phyloP scores from a whole-genome alignment of 1,284 basidiomycete genomes.

The Sporisorium sorghi region DNA sequence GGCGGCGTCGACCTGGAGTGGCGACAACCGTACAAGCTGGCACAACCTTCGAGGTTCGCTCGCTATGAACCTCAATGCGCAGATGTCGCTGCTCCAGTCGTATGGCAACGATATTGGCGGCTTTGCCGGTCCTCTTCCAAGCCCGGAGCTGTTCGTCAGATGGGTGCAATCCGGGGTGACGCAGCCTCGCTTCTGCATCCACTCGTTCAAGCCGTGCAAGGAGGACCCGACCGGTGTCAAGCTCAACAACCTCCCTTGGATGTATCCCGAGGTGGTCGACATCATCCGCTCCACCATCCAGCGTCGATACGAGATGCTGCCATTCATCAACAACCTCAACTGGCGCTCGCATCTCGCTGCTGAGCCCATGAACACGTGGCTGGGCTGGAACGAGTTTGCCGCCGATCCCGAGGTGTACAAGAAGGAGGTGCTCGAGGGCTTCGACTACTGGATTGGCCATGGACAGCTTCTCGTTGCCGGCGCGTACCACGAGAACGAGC shows the following conservation, averaged over 20 bases:
- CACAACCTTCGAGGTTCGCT: slow-evolving; percentile 70
- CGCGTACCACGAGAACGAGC: slow-evolving; percentile 68
- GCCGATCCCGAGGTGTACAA: slow-evolving; percentile 69
- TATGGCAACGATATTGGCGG: slow-evolving; percentile 71
- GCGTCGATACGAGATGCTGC: slow-evolving; percentile 71
- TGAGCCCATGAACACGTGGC: slow-evolving; percentile 70
- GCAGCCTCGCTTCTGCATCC: slow-evolving; percentile 62
- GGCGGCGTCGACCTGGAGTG: slow-evolving; percentile 70
- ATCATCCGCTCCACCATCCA: slow-evolving; percentile 70
- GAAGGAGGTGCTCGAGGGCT: slow-evolving; percentile 69
- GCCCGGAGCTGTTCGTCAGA: slow-evolving; percentile 70
- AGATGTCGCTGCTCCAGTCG: slow-evolving; percentile 66
- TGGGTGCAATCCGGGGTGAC: slow-evolving; percentile 71
- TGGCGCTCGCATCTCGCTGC: slow-evolving; percentile 70
- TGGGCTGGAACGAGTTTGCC: slow-evolving; percentile 70
- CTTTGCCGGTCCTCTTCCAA: slow-evolving; percentile 71
- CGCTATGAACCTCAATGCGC: slow-evolving; percentile 67
- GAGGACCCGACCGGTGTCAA: slow-evolving; percentile 68
- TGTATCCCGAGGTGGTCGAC: slow-evolving; percentile 71
- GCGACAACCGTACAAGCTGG: slow-evolving; percentile 71
- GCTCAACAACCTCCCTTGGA: slow-evolving; percentile 71
- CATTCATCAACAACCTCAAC: slow-evolving; percentile 69
- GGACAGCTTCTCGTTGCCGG: slow-evolving; percentile 70
- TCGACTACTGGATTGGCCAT: slow-evolving; percentile 71
- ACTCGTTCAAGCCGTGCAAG: slow-evolving; percentile 71